Evolutionary conservation across 2,329 filamentous ascomycete genomes (phyloP), one percentile per base, ranked within the genome.

Genomic region (Dendrostoma leiphaemia): DNA sequence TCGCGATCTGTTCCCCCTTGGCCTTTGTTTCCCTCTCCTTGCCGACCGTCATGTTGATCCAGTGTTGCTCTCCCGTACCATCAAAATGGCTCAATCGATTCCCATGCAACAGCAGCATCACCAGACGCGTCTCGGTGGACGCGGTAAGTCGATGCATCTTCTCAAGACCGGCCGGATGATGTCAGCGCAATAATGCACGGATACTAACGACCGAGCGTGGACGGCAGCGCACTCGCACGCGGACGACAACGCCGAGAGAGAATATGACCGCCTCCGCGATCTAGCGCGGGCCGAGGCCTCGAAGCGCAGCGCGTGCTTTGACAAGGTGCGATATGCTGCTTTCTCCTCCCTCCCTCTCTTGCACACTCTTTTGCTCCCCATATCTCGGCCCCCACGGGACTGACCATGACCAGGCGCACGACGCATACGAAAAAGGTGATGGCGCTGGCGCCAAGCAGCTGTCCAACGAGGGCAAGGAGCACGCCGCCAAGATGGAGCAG

Each of bases 221-320:
- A 31, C 31, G 38, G 45, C 29, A 57, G 55, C 55, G 31, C 49
- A 57, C 28, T 35, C 51, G 23, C 55, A 57, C n/a, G 55, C 85
- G 62, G 83, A 82, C 66, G 75, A 76, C 62, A 80, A 86, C 56
- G 78, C 84, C 52, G 92, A 97, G 76, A 84, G 80, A 62, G 92
- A 97, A 74, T 97, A 97, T 72, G 92, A 97, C 69, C 89, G 90
- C 51, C 82, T 97, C 41, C 90, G 94, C 65, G 86, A 88, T 62
- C 80, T 92, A 17, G 94, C 93, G 17, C 85, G 90, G 60, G 79
- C 85, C 64, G 92, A 96, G 77, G 90, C 88, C 55, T 76, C 79
- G 48, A 90, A 94, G 75, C 88, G 90, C 62, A 83, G 83, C 60
- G 79, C 82, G 49, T 96, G 89, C 74, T 92, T 91, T 66, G 83